phyloP scores from a whole-genome alignment of 805 yeast species.

The Saccharomycopsis microspora region DNA sequence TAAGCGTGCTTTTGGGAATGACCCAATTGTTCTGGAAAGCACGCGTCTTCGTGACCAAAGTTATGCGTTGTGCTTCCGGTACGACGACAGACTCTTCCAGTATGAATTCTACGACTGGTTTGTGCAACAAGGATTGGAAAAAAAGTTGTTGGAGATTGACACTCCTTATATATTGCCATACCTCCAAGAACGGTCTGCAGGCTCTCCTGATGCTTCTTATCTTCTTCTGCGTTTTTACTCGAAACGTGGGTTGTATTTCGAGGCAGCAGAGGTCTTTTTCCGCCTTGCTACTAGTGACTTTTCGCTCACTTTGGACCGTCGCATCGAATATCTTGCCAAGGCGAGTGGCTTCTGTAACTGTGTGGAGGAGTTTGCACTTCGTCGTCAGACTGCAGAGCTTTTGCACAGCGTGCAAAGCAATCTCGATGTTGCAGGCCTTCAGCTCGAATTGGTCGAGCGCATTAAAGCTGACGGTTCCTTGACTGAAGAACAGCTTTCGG shows the following conservation, averaged over 20 bases:
- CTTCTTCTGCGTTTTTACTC: constrained; percentile 85
- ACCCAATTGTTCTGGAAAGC: constrained; percentile 30
- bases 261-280: constrained; percentile 77
- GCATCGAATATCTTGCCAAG: constrained; percentile 82
- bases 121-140: constrained; percentile 64
- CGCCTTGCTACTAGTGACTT: constrained; percentile 67
- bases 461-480: constrained; percentile 32
- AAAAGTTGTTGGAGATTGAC: constrained; percentile 64
- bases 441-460: constrained; percentile 42
- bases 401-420: constrained; percentile 64
- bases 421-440: constrained; percentile 78
- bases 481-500: constrained; percentile 34
- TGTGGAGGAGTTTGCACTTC: constrained; percentile 60
- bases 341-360: constrained; percentile 91
- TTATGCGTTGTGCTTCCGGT: constrained; percentile 61
- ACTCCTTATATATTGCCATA: constrained; percentile 75
- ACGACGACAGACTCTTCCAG: constrained; percentile 79
- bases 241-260: constrained; percentile 62
- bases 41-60: constrained; percentile 57
- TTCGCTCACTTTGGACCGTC: constrained; percentile 50
- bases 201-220: constrained; percentile 65
- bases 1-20: constrained; percentile 17
- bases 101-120: constrained; percentile 91
- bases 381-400: constrained; percentile 67
- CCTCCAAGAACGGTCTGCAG: constrained; percentile 52